phyloP scores from a whole-genome alignment of 2,329 filamentous ascomycete genomes.

The Lasiodiplodia sp. region DNA sequence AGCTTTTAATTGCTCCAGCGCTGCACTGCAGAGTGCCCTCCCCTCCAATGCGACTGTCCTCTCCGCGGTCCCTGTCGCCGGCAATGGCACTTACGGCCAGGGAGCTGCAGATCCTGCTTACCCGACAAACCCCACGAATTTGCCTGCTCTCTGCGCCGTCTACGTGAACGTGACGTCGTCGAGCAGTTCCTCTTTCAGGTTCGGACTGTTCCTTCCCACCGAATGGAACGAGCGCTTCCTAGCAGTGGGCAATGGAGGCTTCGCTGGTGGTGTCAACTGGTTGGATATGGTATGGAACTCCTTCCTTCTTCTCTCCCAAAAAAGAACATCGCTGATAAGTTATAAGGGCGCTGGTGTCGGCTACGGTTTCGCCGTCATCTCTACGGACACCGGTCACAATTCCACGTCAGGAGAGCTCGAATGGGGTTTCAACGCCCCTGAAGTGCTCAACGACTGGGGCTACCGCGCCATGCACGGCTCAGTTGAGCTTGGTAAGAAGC shows the following conservation, averaged over 20 bases:
- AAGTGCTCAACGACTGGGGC: conserved; percentile 47
- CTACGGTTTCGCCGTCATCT: conserved; percentile 55
- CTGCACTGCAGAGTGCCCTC: conserved; percentile 44
- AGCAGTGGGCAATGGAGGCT: conserved; percentile 56
- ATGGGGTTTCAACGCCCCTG: conserved; percentile 50
- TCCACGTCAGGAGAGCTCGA: conserved; percentile 41
- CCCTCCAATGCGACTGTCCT: conserved; percentile 46
- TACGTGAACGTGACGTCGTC: conserved; percentile 47
- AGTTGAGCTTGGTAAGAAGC: conserved; percentile 55
- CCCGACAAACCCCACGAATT: conserved; percentile 46
- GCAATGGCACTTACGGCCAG: conserved; percentile 49
- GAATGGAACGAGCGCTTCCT: conserved; percentile 48
- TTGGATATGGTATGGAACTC: conserved; percentile 51
- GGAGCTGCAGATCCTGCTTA: conserved; percentile 49
- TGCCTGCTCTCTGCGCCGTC: conserved; percentile 49
- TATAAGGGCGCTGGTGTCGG: conserved; percentile 38
- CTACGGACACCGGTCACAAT: conserved; percentile 56
- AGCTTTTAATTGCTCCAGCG: conserved; percentile 43
- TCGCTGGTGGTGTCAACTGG: conserved; percentile 57
- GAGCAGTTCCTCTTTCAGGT: conserved; percentile 45
- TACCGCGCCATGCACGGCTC: conserved; percentile 54
- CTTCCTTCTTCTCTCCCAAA: background rate
- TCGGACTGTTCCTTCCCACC: conserved; percentile 49
- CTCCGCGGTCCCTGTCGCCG: conserved; percentile 42
- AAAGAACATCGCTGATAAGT: background rate